A percentile compares a stretch with the other conserved stretches of the same genome.
phyloP scores from a whole-genome alignment of 345 rosid species.

The Populus alba region DNA sequence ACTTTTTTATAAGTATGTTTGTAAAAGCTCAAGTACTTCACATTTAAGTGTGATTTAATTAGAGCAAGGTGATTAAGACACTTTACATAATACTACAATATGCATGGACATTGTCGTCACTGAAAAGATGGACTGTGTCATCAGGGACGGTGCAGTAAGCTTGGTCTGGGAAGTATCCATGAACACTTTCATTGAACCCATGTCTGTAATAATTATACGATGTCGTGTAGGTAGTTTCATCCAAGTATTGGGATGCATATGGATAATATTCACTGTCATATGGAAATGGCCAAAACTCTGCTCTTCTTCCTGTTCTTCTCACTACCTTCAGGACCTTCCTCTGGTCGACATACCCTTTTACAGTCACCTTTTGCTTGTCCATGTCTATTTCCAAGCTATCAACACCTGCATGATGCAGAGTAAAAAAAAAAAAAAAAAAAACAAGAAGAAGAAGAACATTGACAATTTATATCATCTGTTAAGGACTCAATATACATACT shows the following conservation, averaged over 20 bases:
- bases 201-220: slow-evolving; percentile 56
- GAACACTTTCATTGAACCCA: slow-evolving; percentile 53
- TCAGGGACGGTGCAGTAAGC: slow-evolving; percentile 53
- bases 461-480: too few relatives aligned
- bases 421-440: neutral
- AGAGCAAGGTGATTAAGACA: neutral
- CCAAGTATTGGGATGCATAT: slow-evolving; percentile 45
- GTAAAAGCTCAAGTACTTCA: too few relatives aligned
- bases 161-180: slow-evolving; percentile 57
- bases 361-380: slow-evolving; percentile 75
- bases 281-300: slow-evolving; percentile 82
- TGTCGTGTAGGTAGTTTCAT: slow-evolving; percentile 44
- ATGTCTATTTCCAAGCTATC: slow-evolving; percentile 70
- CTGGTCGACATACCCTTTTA: slow-evolving; percentile 64
- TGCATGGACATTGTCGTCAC: slow-evolving; percentile 83
- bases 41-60: neutral
- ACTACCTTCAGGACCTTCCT: slow-evolving; percentile 61
- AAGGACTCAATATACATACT: too few relatives aligned
- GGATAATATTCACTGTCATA: slow-evolving; percentile 73
- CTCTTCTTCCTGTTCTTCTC: slow-evolving; percentile 72
- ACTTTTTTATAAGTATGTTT: too few relatives aligned
- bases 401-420: slow-evolving; percentile 42
- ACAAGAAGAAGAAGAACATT: neutral
- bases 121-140: slow-evolving; percentile 65
- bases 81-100: slow-evolving; percentile 46